Conservation (phyloP, 768 basidiomycete genomes). For the Amyloporia xantha region DNA sequence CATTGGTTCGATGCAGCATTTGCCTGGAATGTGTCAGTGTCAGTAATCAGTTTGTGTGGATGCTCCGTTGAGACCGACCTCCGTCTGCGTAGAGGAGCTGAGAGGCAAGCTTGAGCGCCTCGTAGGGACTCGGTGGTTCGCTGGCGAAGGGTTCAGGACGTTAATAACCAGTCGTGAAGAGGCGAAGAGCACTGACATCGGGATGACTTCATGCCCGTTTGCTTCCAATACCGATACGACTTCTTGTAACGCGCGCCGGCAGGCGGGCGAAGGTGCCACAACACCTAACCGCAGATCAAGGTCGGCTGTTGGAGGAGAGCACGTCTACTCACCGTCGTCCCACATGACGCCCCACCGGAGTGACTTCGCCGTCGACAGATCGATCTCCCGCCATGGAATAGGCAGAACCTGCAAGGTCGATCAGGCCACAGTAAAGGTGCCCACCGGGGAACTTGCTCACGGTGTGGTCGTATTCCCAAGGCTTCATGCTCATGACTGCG, state of each 20-base stretch:
- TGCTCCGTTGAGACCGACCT: slow-evolving; percentile 9
- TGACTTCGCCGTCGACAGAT: slow-evolving; percentile 23
- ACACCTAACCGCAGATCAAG: slow-evolving; percentile 17
- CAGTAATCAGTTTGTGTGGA: neutral
- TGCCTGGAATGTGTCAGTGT: slow-evolving; percentile 5
- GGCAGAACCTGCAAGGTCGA: slow-evolving; percentile 30
- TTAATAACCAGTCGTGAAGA: neutral
- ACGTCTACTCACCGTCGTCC: slow-evolving; percentile 30
- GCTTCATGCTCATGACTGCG: slow-evolving; percentile 33
- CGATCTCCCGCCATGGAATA: slow-evolving; percentile 34
- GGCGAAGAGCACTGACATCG: slow-evolving; percentile 24
- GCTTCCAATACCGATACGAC: slow-evolving; percentile 27
- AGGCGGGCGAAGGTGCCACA: slow-evolving; percentile 34
- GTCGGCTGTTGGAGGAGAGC: no score
- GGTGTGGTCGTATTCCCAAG: slow-evolving; percentile 41
- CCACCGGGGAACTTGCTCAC: slow-evolving; percentile 22
- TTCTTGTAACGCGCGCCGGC: slow-evolving; percentile 32
- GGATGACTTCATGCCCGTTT: slow-evolving; percentile 33
- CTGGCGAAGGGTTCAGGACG: slow-evolving; percentile 16
- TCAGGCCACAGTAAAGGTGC: neutral
- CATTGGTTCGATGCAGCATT: slow-evolving; percentile 16
- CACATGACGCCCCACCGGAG: slow-evolving; percentile 36
- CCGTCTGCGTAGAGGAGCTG: slow-evolving; percentile 21
- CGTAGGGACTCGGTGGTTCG: slow-evolving; percentile 21
- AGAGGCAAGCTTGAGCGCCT: slow-evolving; percentile 17